Evolutionary conservation across 371 early-diverging fungal genomes (phyloP).

Genomic region (Apophysomyces variabilis): DNA sequence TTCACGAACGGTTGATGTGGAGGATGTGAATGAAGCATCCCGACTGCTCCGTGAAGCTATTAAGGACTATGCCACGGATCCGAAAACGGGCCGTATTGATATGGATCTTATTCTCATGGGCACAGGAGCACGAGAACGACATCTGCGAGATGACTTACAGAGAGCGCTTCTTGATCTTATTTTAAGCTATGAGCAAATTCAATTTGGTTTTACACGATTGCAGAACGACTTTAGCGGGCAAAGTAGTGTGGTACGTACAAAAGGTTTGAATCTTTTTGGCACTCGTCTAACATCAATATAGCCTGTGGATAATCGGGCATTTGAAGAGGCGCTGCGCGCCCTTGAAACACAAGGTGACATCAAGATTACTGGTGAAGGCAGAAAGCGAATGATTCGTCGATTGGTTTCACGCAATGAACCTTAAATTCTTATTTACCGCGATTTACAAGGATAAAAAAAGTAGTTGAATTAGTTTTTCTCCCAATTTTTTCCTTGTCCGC

Average conservation of each 20-base stretch:
- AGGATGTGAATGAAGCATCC: conserved; percentile 88
- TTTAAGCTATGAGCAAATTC: conserved; percentile 35
- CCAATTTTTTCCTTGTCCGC: not conserved
- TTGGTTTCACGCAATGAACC: conserved; percentile 6
- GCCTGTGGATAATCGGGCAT: conserved; percentile 43
- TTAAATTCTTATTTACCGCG: conserved; percentile 8
- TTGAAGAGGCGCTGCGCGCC: conserved; percentile 44
- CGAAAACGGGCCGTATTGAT: conserved; percentile 97
- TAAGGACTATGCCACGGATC: conserved; percentile 97
- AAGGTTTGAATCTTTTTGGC: not conserved
- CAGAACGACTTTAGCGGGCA: conserved; percentile 56
- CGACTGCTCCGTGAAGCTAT: conserved; percentile 92
- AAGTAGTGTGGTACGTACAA: conserved; percentile 52
- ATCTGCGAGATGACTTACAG: conserved; percentile 53
- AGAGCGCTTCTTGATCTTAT: conserved; percentile 50
- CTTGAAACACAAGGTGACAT: conserved; percentile 43
- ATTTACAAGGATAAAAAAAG: not conserved
- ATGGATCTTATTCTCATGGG: conserved; percentile 97
- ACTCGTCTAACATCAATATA: not conserved
- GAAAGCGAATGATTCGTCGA: conserved; percentile 36
- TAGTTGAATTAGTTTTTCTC: not conserved
- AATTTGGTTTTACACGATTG: conserved; percentile 44
- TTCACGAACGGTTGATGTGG: conserved; percentile 68
- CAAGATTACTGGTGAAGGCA: conserved; percentile 42
- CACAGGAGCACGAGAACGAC: conserved; percentile 59